A percentile compares a stretch with the other conserved stretches of the same genome.
phyloP scores from a whole-genome alignment of 2,329 filamentous ascomycete genomes.

The Apiospora rasikravindrae region DNA sequence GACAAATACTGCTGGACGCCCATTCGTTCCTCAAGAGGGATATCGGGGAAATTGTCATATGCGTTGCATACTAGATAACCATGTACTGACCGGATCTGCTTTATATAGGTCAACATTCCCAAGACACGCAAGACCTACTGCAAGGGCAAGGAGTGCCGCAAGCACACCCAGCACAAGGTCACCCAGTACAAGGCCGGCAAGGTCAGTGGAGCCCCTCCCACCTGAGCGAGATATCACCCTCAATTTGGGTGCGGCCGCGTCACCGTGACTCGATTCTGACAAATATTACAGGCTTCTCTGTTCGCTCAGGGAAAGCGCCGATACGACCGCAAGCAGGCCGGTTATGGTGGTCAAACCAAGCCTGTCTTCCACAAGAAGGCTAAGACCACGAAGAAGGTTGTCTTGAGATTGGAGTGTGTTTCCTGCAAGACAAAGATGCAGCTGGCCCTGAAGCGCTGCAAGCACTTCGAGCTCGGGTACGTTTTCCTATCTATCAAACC shows the following conservation, averaged over 20 bases:
- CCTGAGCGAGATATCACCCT: background rate
- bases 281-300: conserved; percentile 71
- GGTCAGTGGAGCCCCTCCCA: conserved; percentile 51
- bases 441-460: conserved; percentile 99
- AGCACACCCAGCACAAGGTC: conserved; percentile 91
- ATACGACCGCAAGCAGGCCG: conserved; percentile 99
- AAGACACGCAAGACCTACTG: conserved; percentile 98
- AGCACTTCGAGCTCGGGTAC: conserved; percentile 99
- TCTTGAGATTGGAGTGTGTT: conserved; percentile 97
- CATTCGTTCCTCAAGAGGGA: background rate
- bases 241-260: background rate
- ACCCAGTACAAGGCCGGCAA: conserved; percentile 98
- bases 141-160: conserved; percentile 94
- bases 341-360: conserved; percentile 99
- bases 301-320: conserved; percentile 99
- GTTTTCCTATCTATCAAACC: conserved; percentile 43
- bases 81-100: conserved; percentile 38
- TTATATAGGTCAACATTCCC: conserved; percentile 87
- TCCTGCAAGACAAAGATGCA: conserved; percentile 98
- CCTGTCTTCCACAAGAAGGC: conserved; percentile 99
- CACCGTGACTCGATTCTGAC: conserved; percentile 15
- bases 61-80: background rate
- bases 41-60: background rate
- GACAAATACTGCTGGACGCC: background rate
- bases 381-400: conserved; percentile 99